Percentiles rank a stretch among this genome's conserved stretches.
phyloP scores from a whole-genome alignment of 345 rosid genomes.

The Bretschneidera sinensis region DNA sequence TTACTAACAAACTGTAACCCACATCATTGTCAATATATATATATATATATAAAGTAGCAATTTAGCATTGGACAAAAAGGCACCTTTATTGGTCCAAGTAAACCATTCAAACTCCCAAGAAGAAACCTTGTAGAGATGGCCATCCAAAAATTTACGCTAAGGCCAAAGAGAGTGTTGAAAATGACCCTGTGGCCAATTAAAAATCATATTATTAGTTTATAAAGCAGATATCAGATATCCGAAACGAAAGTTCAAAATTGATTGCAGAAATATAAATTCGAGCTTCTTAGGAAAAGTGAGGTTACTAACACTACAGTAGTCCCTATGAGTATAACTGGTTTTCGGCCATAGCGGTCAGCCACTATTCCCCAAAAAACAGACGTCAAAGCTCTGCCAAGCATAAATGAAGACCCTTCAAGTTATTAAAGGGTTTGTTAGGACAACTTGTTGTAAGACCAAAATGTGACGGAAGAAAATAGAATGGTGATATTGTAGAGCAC shows the following conservation, averaged over 20 bases:
- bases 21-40: too few relatives aligned
- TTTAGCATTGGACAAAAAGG: neutral
- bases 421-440: slow-evolving; percentile 11
- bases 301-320: slow-evolving; percentile 64
- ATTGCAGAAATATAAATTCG: slow-evolving; percentile 6
- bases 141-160: slow-evolving; percentile 91
- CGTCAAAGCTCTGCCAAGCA: slow-evolving; percentile 89
- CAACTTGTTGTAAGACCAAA: neutral
- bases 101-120: slow-evolving; percentile 83
- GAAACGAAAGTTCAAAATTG: too few relatives aligned
- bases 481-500: too few relatives aligned
- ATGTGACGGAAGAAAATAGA: neutral
- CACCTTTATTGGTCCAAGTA: slow-evolving; percentile 92
- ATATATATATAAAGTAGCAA: neutral
- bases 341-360: slow-evolving; percentile 91
- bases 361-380: slow-evolving; percentile 82
- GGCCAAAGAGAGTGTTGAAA: slow-evolving; percentile 88
- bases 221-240: neutral
- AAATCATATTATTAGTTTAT: too few relatives aligned
- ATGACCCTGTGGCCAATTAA: slow-evolving; percentile 49
- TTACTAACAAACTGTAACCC: too few relatives aligned
- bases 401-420: slow-evolving; percentile 68
- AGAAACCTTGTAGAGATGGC: slow-evolving; percentile 81
- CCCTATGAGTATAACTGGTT: slow-evolving; percentile 77
- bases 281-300: neutral